Evolutionary conservation across 176 grass and related monocot species (phyloP).

Genomic region (Bolboschoenus planiculmis): DNA sequence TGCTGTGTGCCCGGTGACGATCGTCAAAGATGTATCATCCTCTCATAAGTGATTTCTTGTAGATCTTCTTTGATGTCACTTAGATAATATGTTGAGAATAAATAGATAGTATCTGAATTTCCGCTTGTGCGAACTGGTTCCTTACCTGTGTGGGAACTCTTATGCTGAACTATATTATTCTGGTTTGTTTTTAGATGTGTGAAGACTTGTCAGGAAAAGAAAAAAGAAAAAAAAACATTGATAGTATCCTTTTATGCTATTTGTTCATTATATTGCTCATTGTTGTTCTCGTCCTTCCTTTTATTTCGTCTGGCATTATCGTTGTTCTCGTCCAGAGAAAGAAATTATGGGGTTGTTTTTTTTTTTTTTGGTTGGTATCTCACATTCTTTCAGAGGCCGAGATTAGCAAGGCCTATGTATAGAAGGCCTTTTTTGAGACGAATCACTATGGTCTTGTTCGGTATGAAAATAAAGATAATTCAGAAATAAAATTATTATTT

Average conservation of each 20-base stretch:
- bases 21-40: constrained; percentile 42
- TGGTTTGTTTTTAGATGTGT: neutral
- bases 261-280: neutral
- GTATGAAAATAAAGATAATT: too few relatives aligned
- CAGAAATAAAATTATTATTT: too few relatives aligned
- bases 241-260: neutral
- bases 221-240: neutral
- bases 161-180: neutral
- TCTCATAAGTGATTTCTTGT: neutral
- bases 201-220: neutral
- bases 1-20: constrained; percentile 74
- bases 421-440: neutral
- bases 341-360: too few relatives aligned
- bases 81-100: neutral
- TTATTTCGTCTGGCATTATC: neutral
- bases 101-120: constrained; percentile 1
- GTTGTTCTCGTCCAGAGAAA: neutral
- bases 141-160: neutral
- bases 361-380: too few relatives aligned
- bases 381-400: neutral
- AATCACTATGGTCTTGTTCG: too few relatives aligned
- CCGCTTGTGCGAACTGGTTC: neutral
- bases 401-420: neutral
- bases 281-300: neutral
- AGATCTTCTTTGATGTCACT: neutral